Evolutionary conservation across 1,139 yeast species (phyloP).

Genomic region (Diutina rugosa): DNA sequence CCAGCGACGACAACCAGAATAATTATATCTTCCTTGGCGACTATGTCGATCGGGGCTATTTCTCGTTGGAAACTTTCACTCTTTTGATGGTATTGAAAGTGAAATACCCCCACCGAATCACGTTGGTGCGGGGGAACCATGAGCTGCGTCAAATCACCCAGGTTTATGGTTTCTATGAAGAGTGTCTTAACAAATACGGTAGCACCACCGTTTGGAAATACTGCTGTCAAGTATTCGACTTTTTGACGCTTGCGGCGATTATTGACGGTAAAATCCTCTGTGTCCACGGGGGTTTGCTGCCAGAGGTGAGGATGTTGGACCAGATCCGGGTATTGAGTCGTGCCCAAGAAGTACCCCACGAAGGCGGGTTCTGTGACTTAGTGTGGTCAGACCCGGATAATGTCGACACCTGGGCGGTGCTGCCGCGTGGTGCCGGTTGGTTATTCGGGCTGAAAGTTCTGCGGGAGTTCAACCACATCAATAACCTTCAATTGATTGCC

Average conservation of each 20-base stretch:
- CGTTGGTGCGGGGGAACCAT: constrained; percentile 87
- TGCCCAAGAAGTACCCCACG: constrained; percentile 4
- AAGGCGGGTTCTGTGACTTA: constrained; percentile 4
- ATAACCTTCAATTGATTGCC: constrained; percentile 77
- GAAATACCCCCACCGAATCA: constrained; percentile 72
- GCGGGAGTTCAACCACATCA: constrained; percentile 70
- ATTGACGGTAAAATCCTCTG: constrained; percentile 88
- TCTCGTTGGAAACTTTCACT: constrained; percentile 85
- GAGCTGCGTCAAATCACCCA: constrained; percentile 93
- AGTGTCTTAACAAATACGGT: constrained; percentile 84
- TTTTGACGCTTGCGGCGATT: constrained; percentile 83
- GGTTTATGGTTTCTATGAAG: constrained; percentile 87
- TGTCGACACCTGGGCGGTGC: constrained; percentile 91
- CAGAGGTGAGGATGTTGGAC: constrained; percentile 4
- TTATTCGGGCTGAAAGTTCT: constrained; percentile 40
- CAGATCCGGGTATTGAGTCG: constrained; percentile 3
- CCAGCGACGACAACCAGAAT: constrained; percentile 30
- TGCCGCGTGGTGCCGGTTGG: constrained; percentile 98
- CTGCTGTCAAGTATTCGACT: constrained; percentile 94
- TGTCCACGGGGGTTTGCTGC: constrained; percentile 69
- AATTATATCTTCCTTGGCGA: constrained; percentile 86
- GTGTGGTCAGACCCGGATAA: constrained; percentile 12
- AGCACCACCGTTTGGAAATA: constrained; percentile 97
- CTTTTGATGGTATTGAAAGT: constrained; percentile 83
- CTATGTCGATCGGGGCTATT: constrained; percentile 94